Evolutionary conservation across 768 basidiomycete genomes (phyloP), one percentile per base, ranked within the genome.

Genomic region (Agrocybe praecox): DNA sequence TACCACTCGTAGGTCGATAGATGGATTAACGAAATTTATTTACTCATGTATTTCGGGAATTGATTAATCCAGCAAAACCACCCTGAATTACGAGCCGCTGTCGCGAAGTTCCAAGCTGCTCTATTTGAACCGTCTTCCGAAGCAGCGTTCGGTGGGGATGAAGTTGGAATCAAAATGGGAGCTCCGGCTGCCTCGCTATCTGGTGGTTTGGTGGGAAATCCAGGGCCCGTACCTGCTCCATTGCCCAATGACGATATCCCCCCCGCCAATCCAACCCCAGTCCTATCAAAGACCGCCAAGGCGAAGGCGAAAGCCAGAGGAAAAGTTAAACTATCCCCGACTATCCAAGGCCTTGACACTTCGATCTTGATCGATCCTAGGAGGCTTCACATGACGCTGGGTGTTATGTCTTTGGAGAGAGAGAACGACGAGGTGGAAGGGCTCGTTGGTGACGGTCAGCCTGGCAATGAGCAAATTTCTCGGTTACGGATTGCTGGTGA

Each of bases 341-440:
- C 53, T 19, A 71, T 81, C 2, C 62, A 70, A 8, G 90, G 90
- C 0, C 73, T 92, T 4, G 86, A 92, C 68, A 64, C 63, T 10
- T 76, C 80, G 2, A 83, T 92, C 61, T 68, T 88, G 52, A 78
- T 90, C 52, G 75, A 80, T 43, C 81, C 82, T 0, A 65, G 76
- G 10, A 69, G 89, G n/a, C 70, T 91, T 43, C 90, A 92, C 68
- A 70, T 92, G 55, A 92, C 90, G 0, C 72, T 92, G 2, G 90
- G 89, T 1, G 88, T 90, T 1, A 88, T 92, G 86, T 71, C 80
- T 0, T 83, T 91, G 32, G 67, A 70, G 9, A 61, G 65, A n/a
- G n/a, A n/a, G n/a, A n/a, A n/a, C n/a, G 67, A 70, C 7, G 61
- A 66, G n/a, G n/a, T n/a, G n/a, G n/a, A n/a, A n/a, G 49, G 6